Conservation (phyloP, 176 grass and related monocot species). For the Aegilops bicornis region DNA sequence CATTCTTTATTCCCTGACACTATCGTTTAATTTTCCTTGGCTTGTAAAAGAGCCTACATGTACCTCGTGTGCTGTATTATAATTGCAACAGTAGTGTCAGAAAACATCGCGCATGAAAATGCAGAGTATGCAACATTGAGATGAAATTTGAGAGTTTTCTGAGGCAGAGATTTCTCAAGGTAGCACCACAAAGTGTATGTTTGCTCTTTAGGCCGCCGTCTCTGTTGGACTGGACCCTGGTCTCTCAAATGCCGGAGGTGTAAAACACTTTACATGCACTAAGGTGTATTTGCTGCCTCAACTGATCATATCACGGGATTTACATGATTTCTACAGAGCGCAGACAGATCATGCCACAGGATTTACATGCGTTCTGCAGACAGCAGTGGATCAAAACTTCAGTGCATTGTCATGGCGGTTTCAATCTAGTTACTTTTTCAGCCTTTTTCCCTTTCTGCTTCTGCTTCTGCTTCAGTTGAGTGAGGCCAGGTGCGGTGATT, state of each 20-base stretch:
- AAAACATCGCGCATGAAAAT: not conserved
- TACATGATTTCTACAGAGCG: not conserved
- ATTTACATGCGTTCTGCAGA: not conserved
- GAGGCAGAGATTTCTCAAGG: not conserved
- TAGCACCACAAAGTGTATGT: not conserved
- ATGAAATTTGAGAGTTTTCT: not conserved
- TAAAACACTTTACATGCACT: not conserved
- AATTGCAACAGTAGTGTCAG: not conserved
- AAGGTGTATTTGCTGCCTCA: not conserved
- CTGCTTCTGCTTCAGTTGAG: slow-evolving; percentile 83
- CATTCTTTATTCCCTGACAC: not conserved
- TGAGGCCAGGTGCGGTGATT: slow-evolving; percentile 85
- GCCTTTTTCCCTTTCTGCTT: slow-evolving; percentile 77
- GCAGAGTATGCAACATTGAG: not conserved
- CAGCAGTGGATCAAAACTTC: slow-evolving; percentile 4
- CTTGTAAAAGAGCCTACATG: not conserved
- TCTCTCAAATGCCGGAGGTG: not conserved
- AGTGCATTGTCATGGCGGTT: not conserved
- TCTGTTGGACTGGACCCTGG: not conserved
- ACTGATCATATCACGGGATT: slow-evolving; percentile 12
- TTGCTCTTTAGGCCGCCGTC: not conserved
- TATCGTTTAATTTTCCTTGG: not conserved
- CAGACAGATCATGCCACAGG: not conserved
- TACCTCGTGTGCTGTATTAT: not conserved
- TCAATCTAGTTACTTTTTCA: slow-evolving; percentile 40